These are phyloP conservation scores for Aspergillus wentii DNA, from an alignment of 495 filamentous ascomycete species.

Conservation along the genomic window DNA sequence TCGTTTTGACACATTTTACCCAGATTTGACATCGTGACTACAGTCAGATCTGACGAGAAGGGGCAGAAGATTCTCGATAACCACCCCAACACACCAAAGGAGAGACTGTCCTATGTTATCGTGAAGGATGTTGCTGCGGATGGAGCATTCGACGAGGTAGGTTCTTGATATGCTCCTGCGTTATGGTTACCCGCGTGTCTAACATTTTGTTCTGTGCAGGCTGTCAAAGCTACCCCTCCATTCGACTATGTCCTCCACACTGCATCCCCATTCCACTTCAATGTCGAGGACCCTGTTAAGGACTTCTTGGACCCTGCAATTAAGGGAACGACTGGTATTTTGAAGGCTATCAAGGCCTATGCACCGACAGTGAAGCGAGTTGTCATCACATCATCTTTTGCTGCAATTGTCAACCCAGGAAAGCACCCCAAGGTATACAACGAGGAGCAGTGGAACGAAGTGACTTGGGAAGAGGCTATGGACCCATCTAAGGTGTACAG, in stretches of 20 bases:
- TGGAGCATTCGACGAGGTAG: constrained; percentile 70
- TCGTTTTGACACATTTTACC: constrained; percentile 1
- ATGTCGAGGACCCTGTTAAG: constrained; percentile 64
- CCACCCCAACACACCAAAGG: constrained; percentile 53
- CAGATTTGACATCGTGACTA: constrained; percentile 73
- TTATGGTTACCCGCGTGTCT: too few relatives aligned
- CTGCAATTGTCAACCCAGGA: constrained; percentile 58
- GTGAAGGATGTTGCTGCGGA: constrained; percentile 77
- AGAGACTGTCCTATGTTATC: constrained; percentile 68
- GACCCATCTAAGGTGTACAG: constrained; percentile 60
- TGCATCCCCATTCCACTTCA: constrained; percentile 80
- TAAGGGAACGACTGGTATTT: constrained; percentile 75
- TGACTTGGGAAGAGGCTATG: constrained; percentile 64
- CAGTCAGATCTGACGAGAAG: constrained; percentile 76
- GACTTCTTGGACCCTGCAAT: constrained; percentile 83
- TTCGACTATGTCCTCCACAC: constrained; percentile 88
- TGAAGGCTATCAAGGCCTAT: constrained; percentile 67
- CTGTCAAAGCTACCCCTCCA: constrained; percentile 63
- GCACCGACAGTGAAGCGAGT: constrained; percentile 78
- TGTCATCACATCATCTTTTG: constrained; percentile 83
- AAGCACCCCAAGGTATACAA: constrained; percentile 52
- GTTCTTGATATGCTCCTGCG: too few relatives aligned
- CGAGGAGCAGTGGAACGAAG: constrained; percentile 80
- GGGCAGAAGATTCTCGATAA: constrained; percentile 67
- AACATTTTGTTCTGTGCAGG: too few relatives aligned